These are phyloP conservation scores for Colletotrichum paranaense DNA, from an alignment of 2,329 filamentous ascomycete genomes.

Conservation along the genomic window DNA sequence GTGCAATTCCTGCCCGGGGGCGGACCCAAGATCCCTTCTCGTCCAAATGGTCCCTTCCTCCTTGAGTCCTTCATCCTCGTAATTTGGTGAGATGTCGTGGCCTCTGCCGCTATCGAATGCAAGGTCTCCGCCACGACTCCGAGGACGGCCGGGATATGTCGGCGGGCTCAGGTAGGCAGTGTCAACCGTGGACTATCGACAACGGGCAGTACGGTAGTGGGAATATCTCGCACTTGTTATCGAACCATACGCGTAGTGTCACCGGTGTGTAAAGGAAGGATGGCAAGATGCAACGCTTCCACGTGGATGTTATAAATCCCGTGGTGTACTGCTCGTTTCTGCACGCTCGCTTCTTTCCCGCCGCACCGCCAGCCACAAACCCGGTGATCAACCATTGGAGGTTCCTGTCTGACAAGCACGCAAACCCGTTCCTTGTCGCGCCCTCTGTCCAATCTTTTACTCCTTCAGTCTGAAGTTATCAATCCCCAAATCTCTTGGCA, in stretches of 20 bases:
- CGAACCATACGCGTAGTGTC: neutral
- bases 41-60: neutral
- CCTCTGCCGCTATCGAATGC: conserved; percentile 5
- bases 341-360: neutral
- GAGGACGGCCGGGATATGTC: neutral
- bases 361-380: conserved; percentile 21
- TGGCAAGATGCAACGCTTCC: conserved; percentile 10
- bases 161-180: neutral
- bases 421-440: neutral
- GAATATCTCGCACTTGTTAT: conserved; percentile 1
- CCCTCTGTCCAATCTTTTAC: conserved; percentile 20
- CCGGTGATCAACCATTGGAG: conserved; percentile 6
- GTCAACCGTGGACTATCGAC: neutral
- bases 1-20: neutral
- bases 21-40: neutral
- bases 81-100: conserved; percentile 8
- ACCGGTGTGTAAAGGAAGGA: neutral
- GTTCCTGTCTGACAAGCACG: conserved; percentile 12
- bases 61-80: neutral
- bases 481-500: neutral
- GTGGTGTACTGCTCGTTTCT: neutral
- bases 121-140: no score
- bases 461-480: neutral
- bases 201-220: neutral
- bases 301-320: conserved; percentile 20